Evolutionary conservation across 345 rosid genomes (phyloP).

Genomic region (Corchorus capsularis): DNA sequence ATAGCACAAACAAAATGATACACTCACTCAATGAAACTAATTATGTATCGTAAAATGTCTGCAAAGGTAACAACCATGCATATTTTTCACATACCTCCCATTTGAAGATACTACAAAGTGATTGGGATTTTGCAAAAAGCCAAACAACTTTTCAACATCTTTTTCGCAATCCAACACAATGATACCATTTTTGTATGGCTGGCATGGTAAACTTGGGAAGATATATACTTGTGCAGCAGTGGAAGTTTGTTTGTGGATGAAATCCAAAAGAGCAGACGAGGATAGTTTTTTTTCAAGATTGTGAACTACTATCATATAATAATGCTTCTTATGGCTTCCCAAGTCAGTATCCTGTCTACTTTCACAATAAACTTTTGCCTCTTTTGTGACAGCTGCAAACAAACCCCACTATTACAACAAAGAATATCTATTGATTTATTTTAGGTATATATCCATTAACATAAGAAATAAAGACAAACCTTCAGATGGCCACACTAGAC

Average conservation of each 20-base stretch:
- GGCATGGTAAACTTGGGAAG: conserved; percentile 40
- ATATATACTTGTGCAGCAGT: conserved; percentile 28
- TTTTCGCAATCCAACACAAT: conserved; percentile 30
- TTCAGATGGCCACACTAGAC: conserved; percentile 18
- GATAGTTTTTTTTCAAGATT: conserved; percentile 45
- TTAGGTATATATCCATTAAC: neutral
- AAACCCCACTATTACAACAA: neutral
- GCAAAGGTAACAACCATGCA: neutral
- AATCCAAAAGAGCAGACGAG: conserved; percentile 37
- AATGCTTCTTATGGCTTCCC: conserved; percentile 30
- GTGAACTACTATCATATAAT: conserved; percentile 29
- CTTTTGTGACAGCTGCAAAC: neutral
- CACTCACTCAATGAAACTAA: neutral
- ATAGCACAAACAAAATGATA: neutral
- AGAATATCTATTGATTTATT: neutral
- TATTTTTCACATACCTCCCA: conserved; percentile 37
- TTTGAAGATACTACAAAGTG: conserved; percentile 38
- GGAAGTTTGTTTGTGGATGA: conserved; percentile 38
- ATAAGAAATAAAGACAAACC: conserved; percentile 25
- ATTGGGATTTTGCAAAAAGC: conserved; percentile 36
- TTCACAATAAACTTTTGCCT: neutral
- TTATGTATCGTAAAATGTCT: neutral
- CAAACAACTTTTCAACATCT: conserved; percentile 29
- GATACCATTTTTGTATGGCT: conserved; percentile 32
- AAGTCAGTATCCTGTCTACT: conserved; percentile 34